Percentiles rank a stretch among this genome's conserved stretches.
phyloP scores from a whole-genome alignment of 192 early-diverging fungal species.

The Glomus cerebriforme region DNA sequence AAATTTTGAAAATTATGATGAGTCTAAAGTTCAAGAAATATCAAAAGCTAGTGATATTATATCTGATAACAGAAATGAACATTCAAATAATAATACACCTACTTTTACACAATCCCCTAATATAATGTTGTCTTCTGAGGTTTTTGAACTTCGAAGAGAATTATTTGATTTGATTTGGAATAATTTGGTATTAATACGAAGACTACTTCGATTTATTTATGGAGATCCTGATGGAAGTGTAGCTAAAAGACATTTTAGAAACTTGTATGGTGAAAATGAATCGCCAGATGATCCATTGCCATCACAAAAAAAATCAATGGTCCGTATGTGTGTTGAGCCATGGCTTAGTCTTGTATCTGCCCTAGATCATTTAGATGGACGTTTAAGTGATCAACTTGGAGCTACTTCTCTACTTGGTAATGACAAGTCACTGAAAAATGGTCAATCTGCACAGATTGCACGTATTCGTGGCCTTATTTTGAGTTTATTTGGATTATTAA shows the following conservation, averaged over 20 bases:
- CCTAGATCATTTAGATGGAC: conserved; percentile 32
- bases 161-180: conserved; percentile 19
- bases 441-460: conserved; percentile 27
- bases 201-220: conserved; percentile 12
- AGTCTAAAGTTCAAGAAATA: not conserved
- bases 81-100: not conserved
- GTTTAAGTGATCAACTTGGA: conserved; percentile 33
- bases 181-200: conserved; percentile 21
- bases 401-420: not conserved
- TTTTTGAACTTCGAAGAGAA: conserved; percentile 28
- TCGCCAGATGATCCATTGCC: conserved; percentile 25
- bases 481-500: conserved; percentile 19
- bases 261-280: conserved; percentile 32
- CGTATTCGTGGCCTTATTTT: conserved; percentile 31
- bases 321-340: conserved; percentile 26
- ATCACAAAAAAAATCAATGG: conserved; percentile 34
- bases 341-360: conserved; percentile 30
- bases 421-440: conserved; percentile 21
- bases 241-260: conserved; percentile 28
- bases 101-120: not conserved
- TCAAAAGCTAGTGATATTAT: not conserved
- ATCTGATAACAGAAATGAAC: conserved; percentile 10
- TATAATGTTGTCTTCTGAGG: conserved; percentile 12
- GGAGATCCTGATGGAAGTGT: conserved; percentile 16
- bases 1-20: not conserved